phyloP scores from a whole-genome alignment of 768 basidiomycete species.

The Exsudoporus frostii region DNA sequence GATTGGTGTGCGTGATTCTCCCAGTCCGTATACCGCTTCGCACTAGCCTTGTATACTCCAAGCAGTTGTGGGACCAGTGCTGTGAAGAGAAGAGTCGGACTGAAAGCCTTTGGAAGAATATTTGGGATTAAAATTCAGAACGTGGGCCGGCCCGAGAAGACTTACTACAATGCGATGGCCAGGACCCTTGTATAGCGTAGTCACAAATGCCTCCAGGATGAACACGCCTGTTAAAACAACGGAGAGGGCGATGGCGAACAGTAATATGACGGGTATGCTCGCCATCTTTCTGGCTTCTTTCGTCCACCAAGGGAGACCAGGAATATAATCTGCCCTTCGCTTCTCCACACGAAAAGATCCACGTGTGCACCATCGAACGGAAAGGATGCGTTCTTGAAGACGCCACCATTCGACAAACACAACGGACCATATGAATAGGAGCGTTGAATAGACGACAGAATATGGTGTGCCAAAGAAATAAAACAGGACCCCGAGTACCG shows the following conservation, averaged over 20 bases:
- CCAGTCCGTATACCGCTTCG: constrained; percentile 73
- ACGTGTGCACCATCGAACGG: constrained; percentile 77
- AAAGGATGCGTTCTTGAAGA: constrained; percentile 77
- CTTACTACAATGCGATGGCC: constrained; percentile 76
- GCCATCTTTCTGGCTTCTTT: constrained; percentile 66
- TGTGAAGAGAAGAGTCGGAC: constrained; percentile 81
- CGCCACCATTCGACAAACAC: constrained; percentile 92
- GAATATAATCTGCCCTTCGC: constrained; percentile 56
- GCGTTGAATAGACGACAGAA: constrained; percentile 69
- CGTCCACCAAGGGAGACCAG: constrained; percentile 67
- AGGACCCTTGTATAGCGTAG: constrained; percentile 83
- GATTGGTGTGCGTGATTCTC: constrained; percentile 89
- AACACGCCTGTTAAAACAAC: constrained; percentile 78
- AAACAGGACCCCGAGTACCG: constrained; percentile 63
- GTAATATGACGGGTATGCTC: constrained; percentile 66
- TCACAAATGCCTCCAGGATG: constrained; percentile 87
- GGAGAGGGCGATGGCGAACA: constrained; percentile 69
- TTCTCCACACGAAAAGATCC: constrained; percentile 77
- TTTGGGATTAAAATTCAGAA: neutral
- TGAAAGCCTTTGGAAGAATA: constrained; percentile 51
- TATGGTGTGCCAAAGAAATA: constrained; percentile 73
- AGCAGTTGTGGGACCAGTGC: constrained; percentile 79
- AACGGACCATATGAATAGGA: constrained; percentile 81
- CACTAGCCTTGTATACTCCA: constrained; percentile 65
- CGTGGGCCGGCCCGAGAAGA: constrained; percentile 2